Percentiles rank a stretch among this genome's conserved stretches.
These are phyloP conservation scores for Avena insularis DNA, from an alignment of 176 grass and related monocot species.

Conservation along the genomic window DNA sequence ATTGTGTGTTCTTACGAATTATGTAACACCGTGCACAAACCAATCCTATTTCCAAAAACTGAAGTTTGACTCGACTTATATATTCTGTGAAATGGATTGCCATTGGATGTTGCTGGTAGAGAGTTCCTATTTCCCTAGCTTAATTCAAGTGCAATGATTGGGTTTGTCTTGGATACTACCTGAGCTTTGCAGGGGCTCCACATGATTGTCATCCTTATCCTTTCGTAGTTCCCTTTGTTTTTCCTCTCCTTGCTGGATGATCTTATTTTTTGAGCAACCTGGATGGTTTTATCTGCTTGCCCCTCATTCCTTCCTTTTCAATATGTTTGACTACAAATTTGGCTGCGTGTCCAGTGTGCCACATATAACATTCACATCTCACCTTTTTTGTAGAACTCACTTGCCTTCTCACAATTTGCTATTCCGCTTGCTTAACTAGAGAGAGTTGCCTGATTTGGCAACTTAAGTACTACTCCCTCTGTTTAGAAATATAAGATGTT, in stretches of 20 bases:
- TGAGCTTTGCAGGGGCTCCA: conserved; percentile 42
- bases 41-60: conserved; percentile 42
- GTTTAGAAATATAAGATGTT: no score
- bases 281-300: conserved; percentile 69
- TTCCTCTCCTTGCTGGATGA: conserved; percentile 43
- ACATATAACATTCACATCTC: conserved; percentile 38
- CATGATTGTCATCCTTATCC: conserved; percentile 74
- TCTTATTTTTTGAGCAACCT: conserved; percentile 50
- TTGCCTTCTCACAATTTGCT: conserved; percentile 33
- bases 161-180: conserved; percentile 49
- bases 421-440: neutral
- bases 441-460: conserved; percentile 25
- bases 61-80: conserved; percentile 42
- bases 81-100: conserved; percentile 41
- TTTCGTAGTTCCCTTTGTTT: conserved; percentile 38
- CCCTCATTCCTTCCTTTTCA: conserved; percentile 41
- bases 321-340: conserved; percentile 50
- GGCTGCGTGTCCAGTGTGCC: conserved; percentile 36
- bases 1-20: conserved; percentile 25
- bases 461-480: neutral
- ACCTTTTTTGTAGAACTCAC: conserved; percentile 29
- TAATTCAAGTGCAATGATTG: conserved; percentile 53
- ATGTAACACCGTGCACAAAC: conserved; percentile 15
- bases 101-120: conserved; percentile 40
- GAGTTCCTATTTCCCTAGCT: conserved; percentile 44